phyloP scores from a whole-genome alignment of 2,329 filamentous ascomycete genomes.

The Stachybotrys elegans region DNA sequence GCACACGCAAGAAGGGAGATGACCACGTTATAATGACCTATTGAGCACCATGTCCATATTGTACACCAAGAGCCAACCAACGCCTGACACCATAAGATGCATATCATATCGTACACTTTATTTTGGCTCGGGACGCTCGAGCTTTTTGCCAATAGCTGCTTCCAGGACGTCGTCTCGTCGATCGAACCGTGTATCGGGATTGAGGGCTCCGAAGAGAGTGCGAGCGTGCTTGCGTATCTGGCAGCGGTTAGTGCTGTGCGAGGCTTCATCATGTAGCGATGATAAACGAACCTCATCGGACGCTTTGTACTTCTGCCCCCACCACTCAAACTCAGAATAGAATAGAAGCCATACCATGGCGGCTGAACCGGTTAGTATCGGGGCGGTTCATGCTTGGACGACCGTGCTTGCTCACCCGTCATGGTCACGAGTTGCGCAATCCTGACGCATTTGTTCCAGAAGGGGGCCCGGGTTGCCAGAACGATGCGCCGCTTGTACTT shows the following conservation, averaged over 20 bases:
- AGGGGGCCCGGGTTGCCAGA: slow-evolving; percentile 55
- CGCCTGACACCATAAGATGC: slow-evolving; percentile 10
- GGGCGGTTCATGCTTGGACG: not conserved
- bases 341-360: slow-evolving; percentile 33
- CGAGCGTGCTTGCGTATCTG: slow-evolving; percentile 32
- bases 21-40: slow-evolving; percentile 10
- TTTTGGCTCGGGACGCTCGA: slow-evolving; percentile 10
- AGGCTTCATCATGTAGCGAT: not conserved
- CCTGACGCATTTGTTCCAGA: slow-evolving; percentile 60
- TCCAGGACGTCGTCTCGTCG: slow-evolving; percentile 32
- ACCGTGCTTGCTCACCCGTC: slow-evolving; percentile 51
- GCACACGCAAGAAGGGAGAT: slow-evolving; percentile 11
- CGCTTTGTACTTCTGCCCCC: slow-evolving; percentile 36
- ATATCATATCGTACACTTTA: slow-evolving; percentile 18
- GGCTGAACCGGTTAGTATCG: slow-evolving; percentile 14
- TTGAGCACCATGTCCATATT: slow-evolving; percentile 17
- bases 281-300: slow-evolving; percentile 30
- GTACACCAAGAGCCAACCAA: slow-evolving; percentile 6
- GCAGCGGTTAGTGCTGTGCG: slow-evolving; percentile 4
- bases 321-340: slow-evolving; percentile 39
- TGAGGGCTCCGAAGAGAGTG: slow-evolving; percentile 33
- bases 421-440: slow-evolving; percentile 58
- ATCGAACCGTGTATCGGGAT: slow-evolving; percentile 37
- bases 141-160: too few relatives aligned
- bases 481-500: slow-evolving; percentile 68